Percentiles rank a stretch among this genome's conserved stretches.
Evolutionary conservation across 768 basidiomycete species (phyloP).

Genomic region (Leccinum broughii): DNA sequence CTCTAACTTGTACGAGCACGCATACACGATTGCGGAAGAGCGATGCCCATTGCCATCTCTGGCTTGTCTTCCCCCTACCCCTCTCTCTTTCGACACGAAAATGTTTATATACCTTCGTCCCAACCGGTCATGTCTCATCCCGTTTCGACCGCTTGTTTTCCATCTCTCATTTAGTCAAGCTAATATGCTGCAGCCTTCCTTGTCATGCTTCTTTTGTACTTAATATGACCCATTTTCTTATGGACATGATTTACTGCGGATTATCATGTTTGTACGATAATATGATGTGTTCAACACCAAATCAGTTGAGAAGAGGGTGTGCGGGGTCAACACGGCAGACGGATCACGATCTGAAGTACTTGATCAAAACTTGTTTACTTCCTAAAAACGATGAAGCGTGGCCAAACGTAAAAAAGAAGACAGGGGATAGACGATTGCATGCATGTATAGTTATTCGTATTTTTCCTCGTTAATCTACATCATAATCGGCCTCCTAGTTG

Average conservation of each 20-base stretch:
- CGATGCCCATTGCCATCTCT: background rate
- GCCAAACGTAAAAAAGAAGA: background rate
- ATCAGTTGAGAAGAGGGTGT: background rate
- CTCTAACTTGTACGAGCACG: background rate
- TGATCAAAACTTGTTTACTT: background rate
- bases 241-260: background rate
- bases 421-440: no score
- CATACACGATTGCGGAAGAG: background rate
- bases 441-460: background rate
- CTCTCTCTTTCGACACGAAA: conserved; percentile 2
- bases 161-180: background rate
- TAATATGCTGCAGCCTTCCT: conserved; percentile 1
- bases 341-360: background rate
- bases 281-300: background rate
- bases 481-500: no score
- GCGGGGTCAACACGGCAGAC: background rate
- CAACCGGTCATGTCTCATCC: background rate
- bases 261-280: conserved; percentile 9
- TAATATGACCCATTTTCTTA: background rate
- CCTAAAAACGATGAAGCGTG: background rate
- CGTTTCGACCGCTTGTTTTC: background rate
- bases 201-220: background rate
- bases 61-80: background rate
- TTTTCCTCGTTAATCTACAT: background rate
- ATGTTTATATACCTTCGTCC: conserved; percentile 1